These are phyloP conservation scores for Solanum tacnaense DNA, from an alignment of 257 asterid genomes.

Conservation along the genomic window DNA sequence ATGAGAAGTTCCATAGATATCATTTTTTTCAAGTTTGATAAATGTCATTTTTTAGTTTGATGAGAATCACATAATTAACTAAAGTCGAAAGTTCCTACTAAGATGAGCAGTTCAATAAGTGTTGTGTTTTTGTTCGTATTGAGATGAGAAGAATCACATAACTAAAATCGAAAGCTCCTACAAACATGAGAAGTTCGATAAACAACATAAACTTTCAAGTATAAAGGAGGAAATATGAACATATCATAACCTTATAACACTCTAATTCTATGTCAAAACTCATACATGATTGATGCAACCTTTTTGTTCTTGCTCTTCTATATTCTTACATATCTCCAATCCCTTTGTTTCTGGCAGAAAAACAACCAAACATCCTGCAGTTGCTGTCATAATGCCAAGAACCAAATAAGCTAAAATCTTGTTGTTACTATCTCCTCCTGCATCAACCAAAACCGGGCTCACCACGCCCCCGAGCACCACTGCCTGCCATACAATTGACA, in stretches of 20 bases:
- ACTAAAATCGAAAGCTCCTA: neutral
- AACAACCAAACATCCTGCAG: conserved; percentile 11
- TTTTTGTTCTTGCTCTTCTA: neutral
- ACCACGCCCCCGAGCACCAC: conserved; percentile 22
- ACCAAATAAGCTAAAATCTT: conserved; percentile 6
- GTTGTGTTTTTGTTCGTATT: too few species aligned
- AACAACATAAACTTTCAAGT: neutral
- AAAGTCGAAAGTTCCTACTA: too few species aligned
- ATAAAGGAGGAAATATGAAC: neutral
- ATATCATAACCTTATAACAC: neutral
- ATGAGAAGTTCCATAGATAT: neutral
- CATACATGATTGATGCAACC: neutral
- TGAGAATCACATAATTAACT: too few species aligned
- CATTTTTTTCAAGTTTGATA: too few species aligned
- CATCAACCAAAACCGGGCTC: conserved; percentile 18
- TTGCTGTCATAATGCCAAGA: conserved; percentile 15
- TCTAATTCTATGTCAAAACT: neutral
- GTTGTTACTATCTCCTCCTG: conserved; percentile 6
- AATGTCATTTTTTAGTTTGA: too few species aligned
- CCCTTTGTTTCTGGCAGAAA: conserved; percentile 15
- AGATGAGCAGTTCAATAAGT: too few species aligned
- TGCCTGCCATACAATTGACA: conserved; percentile 21
- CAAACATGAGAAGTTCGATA: neutral
- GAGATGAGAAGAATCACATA: neutral
- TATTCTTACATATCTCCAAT: neutral